Conservation (phyloP, 495 filamentous ascomycete genomes). For the Daldinia loculata region DNA sequence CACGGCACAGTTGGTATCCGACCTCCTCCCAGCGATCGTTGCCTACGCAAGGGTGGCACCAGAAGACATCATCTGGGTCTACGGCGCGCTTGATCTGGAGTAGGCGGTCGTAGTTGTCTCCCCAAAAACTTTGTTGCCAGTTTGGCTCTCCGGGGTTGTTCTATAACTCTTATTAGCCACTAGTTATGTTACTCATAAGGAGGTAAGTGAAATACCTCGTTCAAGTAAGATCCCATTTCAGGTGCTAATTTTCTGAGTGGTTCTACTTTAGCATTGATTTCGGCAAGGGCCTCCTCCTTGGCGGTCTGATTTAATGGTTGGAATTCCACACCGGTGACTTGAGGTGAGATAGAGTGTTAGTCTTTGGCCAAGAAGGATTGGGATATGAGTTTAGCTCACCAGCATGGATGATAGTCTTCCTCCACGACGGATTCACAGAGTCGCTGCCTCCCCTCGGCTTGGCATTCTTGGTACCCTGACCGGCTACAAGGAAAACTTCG, state of each 20-base stretch:
- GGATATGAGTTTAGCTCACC: slow-evolving; percentile 23
- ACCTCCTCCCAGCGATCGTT: slow-evolving; percentile 64
- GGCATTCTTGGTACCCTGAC: slow-evolving; percentile 49
- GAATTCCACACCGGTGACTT: slow-evolving; percentile 51
- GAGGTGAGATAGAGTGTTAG: neutral
- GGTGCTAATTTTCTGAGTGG: slow-evolving; percentile 49
- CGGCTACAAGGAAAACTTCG: slow-evolving; percentile 46
- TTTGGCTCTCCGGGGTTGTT: slow-evolving; percentile 58
- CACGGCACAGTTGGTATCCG: slow-evolving; percentile 48
- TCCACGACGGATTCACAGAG: slow-evolving; percentile 65
- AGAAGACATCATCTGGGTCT: slow-evolving; percentile 68
- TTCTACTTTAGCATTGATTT: slow-evolving; percentile 56
- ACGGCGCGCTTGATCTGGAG: slow-evolving; percentile 59
- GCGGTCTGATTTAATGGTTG: slow-evolving; percentile 51
- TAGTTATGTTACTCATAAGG: neutral
- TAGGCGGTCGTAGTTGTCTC: slow-evolving; percentile 58
- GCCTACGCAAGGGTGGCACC: slow-evolving; percentile 67
- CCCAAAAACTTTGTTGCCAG: slow-evolving; percentile 62
- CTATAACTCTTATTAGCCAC: slow-evolving; percentile 43
- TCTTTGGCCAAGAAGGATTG: neutral
- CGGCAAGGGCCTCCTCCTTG: slow-evolving; percentile 48
- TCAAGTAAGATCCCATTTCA: slow-evolving; percentile 52
- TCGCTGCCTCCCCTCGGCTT: slow-evolving; percentile 53
- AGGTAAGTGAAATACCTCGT: slow-evolving; percentile 45
- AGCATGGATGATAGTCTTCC: slow-evolving; percentile 57